These are phyloP conservation scores for Alternaria solani DNA, from an alignment of 2,329 filamentous ascomycete species.

Conservation along the genomic window DNA sequence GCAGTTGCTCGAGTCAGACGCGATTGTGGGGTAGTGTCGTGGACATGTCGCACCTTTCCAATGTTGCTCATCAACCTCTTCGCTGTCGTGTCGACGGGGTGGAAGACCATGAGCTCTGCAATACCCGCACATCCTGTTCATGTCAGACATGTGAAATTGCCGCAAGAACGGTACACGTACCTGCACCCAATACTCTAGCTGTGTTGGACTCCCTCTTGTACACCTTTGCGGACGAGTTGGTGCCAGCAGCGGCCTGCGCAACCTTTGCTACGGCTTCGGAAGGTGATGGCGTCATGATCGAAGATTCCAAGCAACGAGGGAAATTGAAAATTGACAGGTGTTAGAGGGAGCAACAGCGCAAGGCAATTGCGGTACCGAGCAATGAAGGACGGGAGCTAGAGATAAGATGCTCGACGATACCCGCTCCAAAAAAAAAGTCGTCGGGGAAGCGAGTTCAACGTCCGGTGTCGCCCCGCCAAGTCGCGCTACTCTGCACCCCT, in stretches of 20 bases:
- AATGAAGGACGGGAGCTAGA: conserved; percentile 15
- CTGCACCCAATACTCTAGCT: conserved; percentile 89
- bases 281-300: conserved; percentile 41
- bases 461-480: conserved; percentile 18
- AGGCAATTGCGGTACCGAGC: conserved; percentile 17
- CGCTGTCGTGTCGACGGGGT: conserved; percentile 87
- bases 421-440: conserved; percentile 17
- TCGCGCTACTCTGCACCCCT: conserved; percentile 1
- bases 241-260: conserved; percentile 38
- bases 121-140: conserved; percentile 86
- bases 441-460: conserved; percentile 19
- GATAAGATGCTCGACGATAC: conserved; percentile 14
- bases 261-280: conserved; percentile 42
- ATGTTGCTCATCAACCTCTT: conserved; percentile 99
- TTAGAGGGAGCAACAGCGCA: conserved; percentile 20
- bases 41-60: conserved; percentile 63
- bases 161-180: conserved; percentile 58
- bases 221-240: conserved; percentile 61
- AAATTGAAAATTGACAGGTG: neutral
- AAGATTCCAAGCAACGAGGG: neutral
- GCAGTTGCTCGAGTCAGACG: conserved; percentile 26
- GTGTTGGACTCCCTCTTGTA: conserved; percentile 87
- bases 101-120: conserved; percentile 88
- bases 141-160: conserved; percentile 18
- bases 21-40: neutral